Base-by-base conservation (phyloP, 257 asterid genomes). In the Solanum rostratum region DNA sequence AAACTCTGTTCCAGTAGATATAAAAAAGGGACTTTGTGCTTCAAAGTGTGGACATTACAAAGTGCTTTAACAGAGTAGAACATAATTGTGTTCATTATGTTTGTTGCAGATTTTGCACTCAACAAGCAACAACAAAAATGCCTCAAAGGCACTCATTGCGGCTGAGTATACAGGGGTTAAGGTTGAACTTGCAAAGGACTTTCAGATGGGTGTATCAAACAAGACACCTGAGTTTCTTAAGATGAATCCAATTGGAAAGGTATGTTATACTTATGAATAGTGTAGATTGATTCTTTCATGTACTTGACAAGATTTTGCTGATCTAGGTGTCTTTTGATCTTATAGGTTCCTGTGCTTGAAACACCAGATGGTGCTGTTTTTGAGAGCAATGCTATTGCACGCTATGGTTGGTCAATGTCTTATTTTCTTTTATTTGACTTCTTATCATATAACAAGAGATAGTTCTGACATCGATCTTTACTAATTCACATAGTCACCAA, bases 351-450 rank as follows among this genome's bases (percentile, higher is more conserved):
- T 43, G 98, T 93, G 84, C 98, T 96, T 41, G 96, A 96, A 89
- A 96, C 98, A 3, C 97, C 99, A 9, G 98, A 94, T 29, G 98
- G 99, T 22, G 76, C 96, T 1, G 46, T 96, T 19, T 96, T 94
- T 68, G 98, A 96, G 91, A 96, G 99, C 92, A 96, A 94, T 78
- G 98, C 99, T 12, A 96, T 96, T 88, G 98, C 99, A 1, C 97
- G 98, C 8, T 96, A 96, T 84, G 98, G 98, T 96, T 87, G 84
- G 86, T 14, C 53, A 18, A 16, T 49, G 65, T 62, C 7, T 82
- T 2, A 3, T 54, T 33, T 33, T 66, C 27, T 68, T 54, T 73
- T 15, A 39, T 39, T 55, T 79, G 53, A 62, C 29, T 18, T 79
- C n/a, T 9, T 8, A 22, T 87, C 18, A 37, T 70, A 29, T 39